Base-by-base conservation (phyloP, 1,284 basidiomycete genomes). In the Omphalotus olearius region DNA sequence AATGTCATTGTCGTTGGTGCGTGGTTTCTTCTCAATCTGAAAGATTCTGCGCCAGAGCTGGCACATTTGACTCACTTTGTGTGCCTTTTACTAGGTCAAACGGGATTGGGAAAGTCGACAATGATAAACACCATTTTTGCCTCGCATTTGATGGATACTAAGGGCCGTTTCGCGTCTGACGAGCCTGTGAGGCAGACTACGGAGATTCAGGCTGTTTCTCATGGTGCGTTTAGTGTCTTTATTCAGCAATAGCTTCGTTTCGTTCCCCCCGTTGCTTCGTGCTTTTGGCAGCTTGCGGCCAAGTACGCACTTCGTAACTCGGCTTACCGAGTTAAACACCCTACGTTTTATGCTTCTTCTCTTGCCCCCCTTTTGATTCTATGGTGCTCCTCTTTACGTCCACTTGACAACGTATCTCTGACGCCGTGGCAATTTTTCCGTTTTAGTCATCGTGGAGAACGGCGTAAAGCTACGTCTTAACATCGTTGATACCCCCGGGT, bases 91-190 rank as follows among this genome's bases (percentile, higher is more conserved):
- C 23, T 65, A 91, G 95, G 96, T 52, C 96, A 96, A 76, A 98
- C 95, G 45, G 97, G 96, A 59, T 79, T 99, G 42, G 97, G 96
- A 69, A 99, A 99, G 79, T 97, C 93, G 59, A 98, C 97, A 38
- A 79, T 99, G 65, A 93, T 99, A 70, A 98, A 98, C 82, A 98
- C 96, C 47, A 93, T 99, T 70, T 99, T 99, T 67, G 94, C 96
- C 54, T 94, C 92, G 51, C 95, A 98, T 73, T 81, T 99, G 65
- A 90, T 99, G 66, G 95, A 98, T 74, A 93, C 93, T 48, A 98
- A 98, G 78, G 96, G 97, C 30, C 88, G 97, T 20, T 74, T 94
- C 60, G 83, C 89, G 59, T 75, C 93, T 7, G 89, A 96, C 57
- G 91, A 94, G 63, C 85, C 88, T 16, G 84, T 96, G 30, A 83